Evolutionary conservation across 176 grass and related monocot species (phyloP), one percentile per base, ranked within the genome.

Genomic region (Bolboschoenus planiculmis): DNA sequence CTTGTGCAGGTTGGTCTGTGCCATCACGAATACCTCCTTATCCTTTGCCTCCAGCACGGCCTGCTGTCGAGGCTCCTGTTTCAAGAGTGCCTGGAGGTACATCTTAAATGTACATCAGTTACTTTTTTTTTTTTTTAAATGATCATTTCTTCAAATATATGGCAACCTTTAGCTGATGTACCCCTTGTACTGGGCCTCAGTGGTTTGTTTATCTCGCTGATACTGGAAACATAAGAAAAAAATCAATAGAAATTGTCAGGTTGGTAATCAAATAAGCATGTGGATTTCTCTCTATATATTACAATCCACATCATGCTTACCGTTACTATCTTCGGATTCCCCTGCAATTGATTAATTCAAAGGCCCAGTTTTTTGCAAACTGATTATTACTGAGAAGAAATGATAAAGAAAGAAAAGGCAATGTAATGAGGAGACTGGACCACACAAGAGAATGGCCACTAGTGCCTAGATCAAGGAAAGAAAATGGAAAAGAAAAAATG

Each of bases 1-100:
- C 90, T 61, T 94, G 95, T 26, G 55, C 85, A 29, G 90, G 81
- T 11, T 97, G 95, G 95, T 63, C 87, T 46, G 78, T 89, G 88
- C 90, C 80, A 78, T 85, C 93, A 67, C 86, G 87, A 83, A 86
- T 88, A 80, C 87, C 89, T 15, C 89, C 82, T 81, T 90, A 85
- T 78, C 83, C 87, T 85, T 80, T 79, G 81, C 68, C 68, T 76
- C 80, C 46, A 78, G 60, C 88, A 51, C 63, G 92, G 67, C 87
- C 90, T 35, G 36, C 88, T 35, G 75, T 91, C 77, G 92, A 93
- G 42, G 74, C 81, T 79, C 88, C 88, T 55, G 79, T 80, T 88
- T 88, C 92, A 78, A 84, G 76, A 75, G 84, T 63, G 29, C 42
- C 89, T 84, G 89, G 90, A 90, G 90, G 92, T 94, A 72, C 56